These are phyloP conservation scores for Paramecium bursaria DNA, from an alignment of 73 alveolate genomes.

Conservation along the genomic window DNA sequence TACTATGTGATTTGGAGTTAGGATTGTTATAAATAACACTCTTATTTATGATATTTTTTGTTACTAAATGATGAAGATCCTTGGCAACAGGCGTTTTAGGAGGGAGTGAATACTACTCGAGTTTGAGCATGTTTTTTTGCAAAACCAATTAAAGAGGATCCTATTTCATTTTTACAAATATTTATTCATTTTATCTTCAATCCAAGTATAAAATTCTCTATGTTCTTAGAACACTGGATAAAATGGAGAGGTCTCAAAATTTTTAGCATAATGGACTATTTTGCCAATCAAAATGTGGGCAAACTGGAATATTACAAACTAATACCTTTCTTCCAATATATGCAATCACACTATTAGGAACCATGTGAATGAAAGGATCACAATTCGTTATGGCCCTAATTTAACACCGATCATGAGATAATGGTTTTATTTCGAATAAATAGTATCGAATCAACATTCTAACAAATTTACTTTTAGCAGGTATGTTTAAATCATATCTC, in stretches of 20 bases:
- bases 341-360: constrained; percentile 48
- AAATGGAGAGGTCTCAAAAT: constrained; percentile 44
- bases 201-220: constrained; percentile 47
- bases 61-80: too few relatives aligned
- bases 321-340: constrained; percentile 55
- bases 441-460: constrained; percentile 45
- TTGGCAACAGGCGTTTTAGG: too few relatives aligned
- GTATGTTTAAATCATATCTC: constrained; percentile 13
- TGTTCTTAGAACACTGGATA: constrained; percentile 42
- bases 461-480: constrained; percentile 35
- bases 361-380: constrained; percentile 19
- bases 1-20: too few relatives aligned
- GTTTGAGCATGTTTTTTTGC: too few relatives aligned
- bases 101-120: too few relatives aligned
- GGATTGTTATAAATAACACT: too few relatives aligned
- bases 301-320: too few relatives aligned
- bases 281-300: constrained; percentile 41
- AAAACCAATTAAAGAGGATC: too few relatives aligned
- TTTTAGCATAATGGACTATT: constrained; percentile 44
- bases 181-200: background rate
- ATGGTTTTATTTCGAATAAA: constrained; percentile 46
- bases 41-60: too few relatives aligned
- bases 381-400: constrained; percentile 48
- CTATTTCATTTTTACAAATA: background rate
- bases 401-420: constrained; percentile 17